A percentile compares a stretch with the other conserved stretches of the same genome.
Evolutionary conservation across 73 alveolate genomes (phyloP).

Genomic region (Strombidium stylifer): DNA sequence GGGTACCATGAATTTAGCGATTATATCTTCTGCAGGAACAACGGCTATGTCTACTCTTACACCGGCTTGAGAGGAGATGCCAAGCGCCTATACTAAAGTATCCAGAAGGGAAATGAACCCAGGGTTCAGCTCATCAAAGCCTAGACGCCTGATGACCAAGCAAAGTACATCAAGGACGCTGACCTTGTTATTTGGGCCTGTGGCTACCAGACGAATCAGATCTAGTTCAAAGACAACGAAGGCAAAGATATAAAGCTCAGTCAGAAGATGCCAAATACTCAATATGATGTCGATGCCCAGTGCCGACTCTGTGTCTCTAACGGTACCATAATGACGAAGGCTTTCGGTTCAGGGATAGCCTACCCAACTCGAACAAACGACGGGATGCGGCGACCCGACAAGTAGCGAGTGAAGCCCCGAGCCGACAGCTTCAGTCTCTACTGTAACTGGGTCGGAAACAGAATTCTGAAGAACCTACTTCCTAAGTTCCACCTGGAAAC

Average conservation of each 20-base stretch:
- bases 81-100: conserved; percentile 17
- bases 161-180: conserved; percentile 12
- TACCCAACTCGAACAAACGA: conserved; percentile 43
- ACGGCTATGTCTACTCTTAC: conserved; percentile 40
- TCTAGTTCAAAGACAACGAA: conserved; percentile 26
- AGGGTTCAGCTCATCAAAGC: conserved; percentile 28
- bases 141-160: conserved; percentile 2
- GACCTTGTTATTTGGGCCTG: conserved; percentile 44
- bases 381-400: conserved; percentile 33
- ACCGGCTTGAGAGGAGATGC: conserved; percentile 61
- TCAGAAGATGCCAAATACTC: conserved; percentile 22
- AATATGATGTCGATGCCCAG: conserved; percentile 44
- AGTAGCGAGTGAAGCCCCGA: conserved; percentile 12
- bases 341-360: conserved; percentile 49
- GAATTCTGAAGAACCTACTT: conserved; percentile 19
- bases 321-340: conserved; percentile 18
- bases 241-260: conserved; percentile 43
- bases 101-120: conserved; percentile 34
- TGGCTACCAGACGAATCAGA: conserved; percentile 29
- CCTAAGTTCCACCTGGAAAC: conserved; percentile 31
- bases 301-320: conserved; percentile 13
- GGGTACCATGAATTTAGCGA: conserved; percentile 31
- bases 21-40: conserved; percentile 4
- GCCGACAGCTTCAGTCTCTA: conserved; percentile 35
- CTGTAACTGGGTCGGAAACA: conserved; percentile 28